These are phyloP conservation scores for Onygenales sp. DNA, from an alignment of 2,329 filamentous ascomycete species.

Conservation along the genomic window DNA sequence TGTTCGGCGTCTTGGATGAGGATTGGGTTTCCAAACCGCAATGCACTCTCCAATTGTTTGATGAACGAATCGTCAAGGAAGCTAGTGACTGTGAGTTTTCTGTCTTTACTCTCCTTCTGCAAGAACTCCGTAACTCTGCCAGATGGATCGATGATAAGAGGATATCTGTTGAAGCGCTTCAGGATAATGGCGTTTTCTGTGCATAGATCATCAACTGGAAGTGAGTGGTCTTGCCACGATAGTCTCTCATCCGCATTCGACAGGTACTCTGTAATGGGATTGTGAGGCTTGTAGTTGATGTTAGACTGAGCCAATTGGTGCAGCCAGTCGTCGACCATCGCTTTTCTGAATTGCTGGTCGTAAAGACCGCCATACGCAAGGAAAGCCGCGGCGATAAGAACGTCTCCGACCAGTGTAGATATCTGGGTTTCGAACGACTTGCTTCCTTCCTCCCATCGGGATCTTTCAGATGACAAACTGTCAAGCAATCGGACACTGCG, in stretches of 20 bases:
- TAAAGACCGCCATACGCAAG: slow-evolving; percentile 94
- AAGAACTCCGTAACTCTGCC: slow-evolving; percentile 91
- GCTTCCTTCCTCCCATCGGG: slow-evolving; percentile 93
- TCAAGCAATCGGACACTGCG: slow-evolving; percentile 89
- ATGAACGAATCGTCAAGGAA: slow-evolving; percentile 97
- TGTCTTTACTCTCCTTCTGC: slow-evolving; percentile 86
- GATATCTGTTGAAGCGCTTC: slow-evolving; percentile 96
- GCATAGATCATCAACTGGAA: slow-evolving; percentile 94
- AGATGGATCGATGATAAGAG: slow-evolving; percentile 95
- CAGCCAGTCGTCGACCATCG: slow-evolving; percentile 96
- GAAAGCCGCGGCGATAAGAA: slow-evolving; percentile 92
- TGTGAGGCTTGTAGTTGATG: slow-evolving; percentile 84
- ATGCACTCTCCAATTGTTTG: slow-evolving; percentile 91
- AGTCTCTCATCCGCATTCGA: slow-evolving; percentile 93
- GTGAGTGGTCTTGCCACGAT: slow-evolving; percentile 84
- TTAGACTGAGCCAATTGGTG: slow-evolving; percentile 90
- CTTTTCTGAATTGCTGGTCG: slow-evolving; percentile 95
- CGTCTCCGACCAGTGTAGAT: slow-evolving; percentile 88
- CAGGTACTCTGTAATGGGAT: slow-evolving; percentile 90
- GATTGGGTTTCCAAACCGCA: slow-evolving; percentile 96
- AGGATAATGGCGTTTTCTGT: slow-evolving; percentile 97
- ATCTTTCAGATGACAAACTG: slow-evolving; percentile 86
- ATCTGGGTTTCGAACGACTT: slow-evolving; percentile 98
- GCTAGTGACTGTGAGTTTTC: slow-evolving; percentile 89
- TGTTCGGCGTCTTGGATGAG: slow-evolving; percentile 98